A percentile compares a stretch with the other conserved stretches of the same genome.
These are phyloP conservation scores for Simplicillium aogashimaense DNA, from an alignment of 2,329 filamentous ascomycete species.

Conservation along the genomic window DNA sequence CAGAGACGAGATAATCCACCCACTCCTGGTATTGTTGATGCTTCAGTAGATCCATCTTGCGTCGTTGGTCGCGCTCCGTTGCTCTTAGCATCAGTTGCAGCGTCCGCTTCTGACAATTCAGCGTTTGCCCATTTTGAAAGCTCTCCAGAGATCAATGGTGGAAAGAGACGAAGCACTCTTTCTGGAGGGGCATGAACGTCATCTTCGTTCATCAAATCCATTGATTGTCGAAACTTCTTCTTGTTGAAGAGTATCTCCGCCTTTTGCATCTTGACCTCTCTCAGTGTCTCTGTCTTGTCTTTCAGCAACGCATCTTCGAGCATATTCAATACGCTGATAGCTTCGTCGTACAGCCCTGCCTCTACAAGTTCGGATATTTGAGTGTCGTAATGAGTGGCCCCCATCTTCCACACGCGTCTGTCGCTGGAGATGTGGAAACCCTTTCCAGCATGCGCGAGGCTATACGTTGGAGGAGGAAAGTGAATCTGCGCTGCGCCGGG, in stretches of 20 bases:
- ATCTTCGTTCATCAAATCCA: conserved; percentile 78
- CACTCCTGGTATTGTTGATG: conserved; percentile 26
- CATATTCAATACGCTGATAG: conserved; percentile 79
- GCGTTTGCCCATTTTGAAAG: conserved; percentile 47
- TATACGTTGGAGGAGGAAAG: conserved; percentile 85
- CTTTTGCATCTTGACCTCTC: conserved; percentile 85
- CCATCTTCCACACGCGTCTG: conserved; percentile 91
- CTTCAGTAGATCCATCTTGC: conserved; percentile 15
- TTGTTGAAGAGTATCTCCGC: conserved; percentile 75
- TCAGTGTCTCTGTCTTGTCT: conserved; percentile 70
- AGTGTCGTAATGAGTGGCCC: conserved; percentile 78
- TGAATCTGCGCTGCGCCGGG: conserved; percentile 78
- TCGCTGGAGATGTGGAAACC: conserved; percentile 92
- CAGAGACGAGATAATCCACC: conserved; percentile 45
- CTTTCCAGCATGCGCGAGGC: conserved; percentile 91
- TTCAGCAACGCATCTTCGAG: conserved; percentile 84
- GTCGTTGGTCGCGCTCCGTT: conserved; percentile 17
- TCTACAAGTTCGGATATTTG: conserved; percentile 78
- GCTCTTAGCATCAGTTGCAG: conserved; percentile 18
- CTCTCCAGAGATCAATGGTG: conserved; percentile 72
- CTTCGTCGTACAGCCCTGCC: conserved; percentile 72
- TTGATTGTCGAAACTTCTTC: conserved; percentile 72
- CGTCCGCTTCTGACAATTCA: conserved; percentile 32
- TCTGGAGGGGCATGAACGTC: conserved; percentile 85
- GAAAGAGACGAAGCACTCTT: conserved; percentile 76